A percentile compares a stretch with the other conserved stretches of the same genome.
Evolutionary conservation across 2,329 filamentous ascomycete species (phyloP).

Genomic region (Celoporthe dispersa): DNA sequence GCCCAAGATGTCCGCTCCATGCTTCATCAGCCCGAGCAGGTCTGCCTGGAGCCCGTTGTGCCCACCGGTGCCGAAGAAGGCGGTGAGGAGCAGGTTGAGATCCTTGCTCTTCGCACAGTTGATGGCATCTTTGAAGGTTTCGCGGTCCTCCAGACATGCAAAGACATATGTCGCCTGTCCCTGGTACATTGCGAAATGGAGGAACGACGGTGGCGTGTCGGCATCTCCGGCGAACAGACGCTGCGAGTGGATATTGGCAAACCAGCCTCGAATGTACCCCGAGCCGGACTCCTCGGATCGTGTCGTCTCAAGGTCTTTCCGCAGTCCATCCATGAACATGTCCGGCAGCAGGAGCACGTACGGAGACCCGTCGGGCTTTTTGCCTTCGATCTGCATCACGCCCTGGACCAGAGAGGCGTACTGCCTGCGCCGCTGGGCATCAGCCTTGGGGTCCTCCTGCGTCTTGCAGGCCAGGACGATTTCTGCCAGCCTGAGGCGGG

Average conservation of each 20-base stretch:
- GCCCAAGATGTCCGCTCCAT: neutral
- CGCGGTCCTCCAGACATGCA: neutral
- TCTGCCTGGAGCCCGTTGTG: neutral
- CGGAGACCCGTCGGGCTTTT: neutral
- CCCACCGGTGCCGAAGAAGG: neutral
- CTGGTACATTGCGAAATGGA: neutral
- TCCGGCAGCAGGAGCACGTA: neutral
- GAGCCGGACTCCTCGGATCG: neutral
- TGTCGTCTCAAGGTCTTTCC: neutral
- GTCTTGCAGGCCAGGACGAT: slow-evolving; percentile 6
- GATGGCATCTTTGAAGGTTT: neutral
- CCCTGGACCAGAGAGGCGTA: neutral
- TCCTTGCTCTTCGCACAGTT: neutral
- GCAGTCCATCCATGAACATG: neutral
- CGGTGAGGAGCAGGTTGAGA: slow-evolving; percentile 2
- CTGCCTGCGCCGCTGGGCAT: neutral
- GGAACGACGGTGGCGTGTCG: neutral
- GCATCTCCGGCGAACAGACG: neutral
- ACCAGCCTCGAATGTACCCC: neutral
- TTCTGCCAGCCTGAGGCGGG: slow-evolving; percentile 8
- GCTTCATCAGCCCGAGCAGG: neutral
- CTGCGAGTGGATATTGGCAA: neutral
- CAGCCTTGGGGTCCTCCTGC: neutral
- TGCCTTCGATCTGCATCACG: neutral
- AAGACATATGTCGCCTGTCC: slow-evolving; percentile 3